A percentile compares a stretch with the other conserved stretches of the same genome.
Conservation (phyloP, 371 early-diverging fungal species). For the Circinella minor region DNA sequence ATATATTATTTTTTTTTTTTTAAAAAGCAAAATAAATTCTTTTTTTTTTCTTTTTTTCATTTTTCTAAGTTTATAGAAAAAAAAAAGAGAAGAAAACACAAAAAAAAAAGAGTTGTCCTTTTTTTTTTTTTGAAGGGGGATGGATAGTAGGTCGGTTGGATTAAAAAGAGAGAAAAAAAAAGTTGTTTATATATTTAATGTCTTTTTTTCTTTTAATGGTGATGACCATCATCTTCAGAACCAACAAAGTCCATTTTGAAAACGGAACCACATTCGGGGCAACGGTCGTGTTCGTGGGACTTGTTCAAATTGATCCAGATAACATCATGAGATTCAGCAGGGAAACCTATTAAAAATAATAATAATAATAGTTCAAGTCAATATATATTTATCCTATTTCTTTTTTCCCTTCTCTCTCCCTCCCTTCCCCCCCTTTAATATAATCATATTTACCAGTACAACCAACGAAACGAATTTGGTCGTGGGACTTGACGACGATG, state of each 20-base stretch:
- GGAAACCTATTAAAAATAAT: conserved; percentile 72
- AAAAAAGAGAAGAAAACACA: too few relatives aligned
- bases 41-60: too few relatives aligned
- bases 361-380: too few relatives aligned
- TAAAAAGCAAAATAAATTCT: background rate
- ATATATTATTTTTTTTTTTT: too few relatives aligned
- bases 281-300: conserved; percentile 86
- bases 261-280: conserved; percentile 95
- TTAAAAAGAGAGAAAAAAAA: too few relatives aligned
- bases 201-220: conserved; percentile 32
- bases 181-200: conserved; percentile 1
- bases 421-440: too few relatives aligned
- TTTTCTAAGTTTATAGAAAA: too few relatives aligned
- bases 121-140: background rate
- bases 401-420: too few relatives aligned
- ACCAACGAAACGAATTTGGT: conserved; percentile 86
- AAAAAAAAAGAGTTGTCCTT: background rate
- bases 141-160: too few relatives aligned
- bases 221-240: conserved; percentile 48
- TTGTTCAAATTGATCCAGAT: conserved; percentile 83
- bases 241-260: conserved; percentile 69
- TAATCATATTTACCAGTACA: conserved; percentile 93
- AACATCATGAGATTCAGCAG: conserved; percentile 87
- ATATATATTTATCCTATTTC: too few relatives aligned
- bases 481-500: conserved; percentile 84